These are phyloP conservation scores for Stagonosporopsis chrysanthemi DNA, from an alignment of 2,329 filamentous ascomycete species.

Conservation along the genomic window DNA sequence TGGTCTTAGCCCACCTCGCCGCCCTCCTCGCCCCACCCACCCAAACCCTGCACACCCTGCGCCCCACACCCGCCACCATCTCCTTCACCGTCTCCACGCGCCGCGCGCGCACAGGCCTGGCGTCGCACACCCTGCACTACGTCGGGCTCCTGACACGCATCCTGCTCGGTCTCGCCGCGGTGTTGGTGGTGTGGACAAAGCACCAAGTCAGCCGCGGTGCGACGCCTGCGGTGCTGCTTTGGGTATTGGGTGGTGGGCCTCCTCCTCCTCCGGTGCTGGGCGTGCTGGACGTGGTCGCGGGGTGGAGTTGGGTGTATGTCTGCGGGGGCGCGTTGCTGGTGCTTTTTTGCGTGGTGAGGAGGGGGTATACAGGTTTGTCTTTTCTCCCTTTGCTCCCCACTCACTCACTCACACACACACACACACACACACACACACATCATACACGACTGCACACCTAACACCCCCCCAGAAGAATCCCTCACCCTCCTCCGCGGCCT, in stretches of 20 bases:
- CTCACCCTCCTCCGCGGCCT: conserved; percentile 87
- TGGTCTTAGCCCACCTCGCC: conserved; percentile 30
- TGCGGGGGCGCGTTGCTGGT: conserved; percentile 49
- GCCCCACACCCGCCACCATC: conserved; percentile 80
- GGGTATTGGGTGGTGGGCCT: no score
- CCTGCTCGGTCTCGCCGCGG: conserved; percentile 52
- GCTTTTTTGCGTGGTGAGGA: conserved; percentile 55
- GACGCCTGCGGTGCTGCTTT: conserved; percentile 8
- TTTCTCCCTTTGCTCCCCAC: no score
- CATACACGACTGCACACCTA: neutral
- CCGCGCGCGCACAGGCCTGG: conserved; percentile 58
- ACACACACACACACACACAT: neutral
- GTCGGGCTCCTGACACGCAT: conserved; percentile 56
- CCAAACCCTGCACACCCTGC: conserved; percentile 35
- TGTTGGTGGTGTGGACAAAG: conserved; percentile 47
- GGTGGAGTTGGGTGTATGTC: conserved; percentile 54
- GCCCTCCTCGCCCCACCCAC: conserved; percentile 37
- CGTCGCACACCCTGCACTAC: conserved; percentile 55
- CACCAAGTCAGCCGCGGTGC: conserved; percentile 23
- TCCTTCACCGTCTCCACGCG: conserved; percentile 90
- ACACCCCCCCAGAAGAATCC: conserved; percentile 70
- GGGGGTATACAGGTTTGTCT: conserved; percentile 59
- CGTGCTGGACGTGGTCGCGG: conserved; percentile 48
- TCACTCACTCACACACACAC: neutral
- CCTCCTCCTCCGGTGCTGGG: no score